These are phyloP conservation scores for Spathaspora hagerdaliae DNA, from an alignment of 805 yeast genomes.

Conservation along the genomic window DNA sequence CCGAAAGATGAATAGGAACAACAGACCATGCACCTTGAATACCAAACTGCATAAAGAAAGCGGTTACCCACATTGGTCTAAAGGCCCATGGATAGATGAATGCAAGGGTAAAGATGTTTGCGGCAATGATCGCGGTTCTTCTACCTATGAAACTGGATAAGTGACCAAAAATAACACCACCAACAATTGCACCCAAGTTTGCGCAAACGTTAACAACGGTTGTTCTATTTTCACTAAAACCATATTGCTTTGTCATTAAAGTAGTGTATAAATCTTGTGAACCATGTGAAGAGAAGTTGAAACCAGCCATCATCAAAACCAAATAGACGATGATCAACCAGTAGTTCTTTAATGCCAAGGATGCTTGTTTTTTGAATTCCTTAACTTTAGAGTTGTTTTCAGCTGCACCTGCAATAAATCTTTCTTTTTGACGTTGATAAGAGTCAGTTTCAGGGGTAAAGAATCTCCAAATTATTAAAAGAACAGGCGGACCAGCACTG, in stretches of 20 bases:
- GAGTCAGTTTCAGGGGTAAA: conserved; percentile 58
- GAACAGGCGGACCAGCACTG: conserved; percentile 60
- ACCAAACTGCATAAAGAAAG: conserved; percentile 58
- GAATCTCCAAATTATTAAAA: conserved; percentile 56
- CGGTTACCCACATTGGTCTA: conserved; percentile 8
- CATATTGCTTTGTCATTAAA: conserved; percentile 50
- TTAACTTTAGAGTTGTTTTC: conserved; percentile 8
- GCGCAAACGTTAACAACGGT: conserved; percentile 63
- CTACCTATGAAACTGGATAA: conserved; percentile 57
- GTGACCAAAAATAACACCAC: conserved; percentile 62
- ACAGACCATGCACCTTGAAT: conserved; percentile 79
- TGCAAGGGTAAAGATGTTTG: conserved; percentile 54
- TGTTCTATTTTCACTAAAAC: conserved; percentile 39
- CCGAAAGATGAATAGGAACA: conserved; percentile 61
- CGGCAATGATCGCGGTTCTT: conserved; percentile 49
- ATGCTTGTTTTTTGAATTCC: conserved; percentile 9
- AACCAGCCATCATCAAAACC: conserved; percentile 53
- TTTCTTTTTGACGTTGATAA: conserved; percentile 25
- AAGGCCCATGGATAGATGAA: conserved; percentile 62
- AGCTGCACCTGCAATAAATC: conserved; percentile 7
- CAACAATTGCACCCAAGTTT: conserved; percentile 63
- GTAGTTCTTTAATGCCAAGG: conserved; percentile 15
- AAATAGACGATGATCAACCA: conserved; percentile 32
- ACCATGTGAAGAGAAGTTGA: conserved; percentile 71
- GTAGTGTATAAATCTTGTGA: conserved; percentile 74